A percentile compares a stretch with the other conserved stretches of the same genome.
These are phyloP conservation scores for Neurospora sp. DNA, from an alignment of 2,329 filamentous ascomycete species.

Conservation along the genomic window DNA sequence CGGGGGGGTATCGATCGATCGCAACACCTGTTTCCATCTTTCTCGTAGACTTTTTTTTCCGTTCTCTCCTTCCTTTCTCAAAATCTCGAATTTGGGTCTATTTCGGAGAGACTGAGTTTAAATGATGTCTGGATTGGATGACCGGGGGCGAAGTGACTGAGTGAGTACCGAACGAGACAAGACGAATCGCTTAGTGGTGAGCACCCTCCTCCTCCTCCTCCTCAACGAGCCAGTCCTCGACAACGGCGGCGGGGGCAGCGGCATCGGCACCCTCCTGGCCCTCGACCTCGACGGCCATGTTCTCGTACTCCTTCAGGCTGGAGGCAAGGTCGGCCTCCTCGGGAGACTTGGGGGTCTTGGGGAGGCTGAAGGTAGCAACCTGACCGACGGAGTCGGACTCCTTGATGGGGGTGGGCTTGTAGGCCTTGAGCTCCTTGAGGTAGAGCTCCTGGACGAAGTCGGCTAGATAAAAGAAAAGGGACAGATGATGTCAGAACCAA, in stretches of 20 bases:
- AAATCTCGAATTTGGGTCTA: not conserved
- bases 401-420: conserved; percentile 81
- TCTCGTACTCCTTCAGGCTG: conserved; percentile 91
- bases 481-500: conserved; percentile 17
- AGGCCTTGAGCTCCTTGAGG: conserved; percentile 88
- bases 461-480: conserved; percentile 43
- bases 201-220: conserved; percentile 50
- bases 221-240: conserved; percentile 74
- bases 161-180: not conserved
- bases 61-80: not conserved
- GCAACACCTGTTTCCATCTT: not conserved
- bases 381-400: conserved; percentile 79
- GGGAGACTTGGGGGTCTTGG: conserved; percentile 75
- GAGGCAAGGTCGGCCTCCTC: conserved; percentile 89
- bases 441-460: conserved; percentile 98
- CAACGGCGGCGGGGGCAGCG: conserved; percentile 46
- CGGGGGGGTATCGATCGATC: not conserved
- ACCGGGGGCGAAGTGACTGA: not conserved
- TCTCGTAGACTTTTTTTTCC: not conserved
- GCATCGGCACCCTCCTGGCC: conserved; percentile 60
- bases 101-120: not conserved
- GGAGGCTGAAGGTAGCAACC: conserved; percentile 76
- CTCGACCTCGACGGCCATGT: conserved; percentile 88
- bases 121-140: not conserved
- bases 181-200: conserved; percentile 33